Evolutionary conservation across 1,284 basidiomycete genomes (phyloP).

Genomic region (Meira nashicola): DNA sequence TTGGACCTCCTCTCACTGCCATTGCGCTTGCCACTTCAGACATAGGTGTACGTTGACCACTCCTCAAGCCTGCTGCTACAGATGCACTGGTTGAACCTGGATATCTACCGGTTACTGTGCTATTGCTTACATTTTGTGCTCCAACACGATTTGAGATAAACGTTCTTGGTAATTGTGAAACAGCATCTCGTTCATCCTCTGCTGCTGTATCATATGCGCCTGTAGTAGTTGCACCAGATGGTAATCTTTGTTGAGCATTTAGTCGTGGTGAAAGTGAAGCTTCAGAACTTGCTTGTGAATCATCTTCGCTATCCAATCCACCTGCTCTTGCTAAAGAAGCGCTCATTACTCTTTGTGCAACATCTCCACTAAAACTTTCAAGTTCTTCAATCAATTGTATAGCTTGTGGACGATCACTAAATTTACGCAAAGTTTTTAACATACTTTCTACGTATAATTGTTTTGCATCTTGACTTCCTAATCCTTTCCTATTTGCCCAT

Average conservation of each 20-base stretch:
- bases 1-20: constrained; percentile 1
- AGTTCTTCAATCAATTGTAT: constrained; percentile 73
- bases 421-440: constrained; percentile 76
- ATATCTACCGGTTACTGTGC: neutral
- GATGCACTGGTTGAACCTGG: too few species aligned
- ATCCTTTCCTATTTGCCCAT: constrained; percentile 83
- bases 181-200: constrained; percentile 5
- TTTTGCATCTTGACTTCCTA: constrained; percentile 75
- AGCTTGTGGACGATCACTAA: constrained; percentile 74
- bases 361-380: constrained; percentile 70
- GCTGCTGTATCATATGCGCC: neutral
- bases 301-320: neutral
- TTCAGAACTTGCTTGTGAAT: constrained; percentile 7
- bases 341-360: constrained; percentile 66
- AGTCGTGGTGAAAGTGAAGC: constrained; percentile 6
- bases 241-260: neutral
- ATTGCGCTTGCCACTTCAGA: constrained; percentile 6
- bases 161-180: neutral
- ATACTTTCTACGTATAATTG: constrained; percentile 82
- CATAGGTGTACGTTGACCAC: neutral
- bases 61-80: too few species aligned
- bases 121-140: neutral
- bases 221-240: neutral
- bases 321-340: constrained; percentile 56
- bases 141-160: neutral